Percentiles rank a stretch among this genome's conserved stretches.
phyloP scores from a whole-genome alignment of 2,329 filamentous ascomycete genomes.

The Alternaria conjuncta region DNA sequence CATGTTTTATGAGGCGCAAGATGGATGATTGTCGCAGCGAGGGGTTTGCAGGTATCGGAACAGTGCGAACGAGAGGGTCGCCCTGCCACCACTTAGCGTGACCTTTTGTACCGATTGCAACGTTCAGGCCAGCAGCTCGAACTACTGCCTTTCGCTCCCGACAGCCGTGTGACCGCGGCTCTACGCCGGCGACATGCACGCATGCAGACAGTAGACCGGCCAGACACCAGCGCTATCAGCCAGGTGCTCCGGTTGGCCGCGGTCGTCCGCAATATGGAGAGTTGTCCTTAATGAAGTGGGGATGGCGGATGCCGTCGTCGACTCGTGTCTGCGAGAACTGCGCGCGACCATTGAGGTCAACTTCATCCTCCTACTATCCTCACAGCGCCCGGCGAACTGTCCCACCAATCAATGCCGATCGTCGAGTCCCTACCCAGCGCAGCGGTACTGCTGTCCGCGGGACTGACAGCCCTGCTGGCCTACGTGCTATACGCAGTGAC shows the following conservation, averaged over 20 bases:
- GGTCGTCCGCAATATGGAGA: not conserved
- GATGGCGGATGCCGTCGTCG: not conserved
- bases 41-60: not conserved
- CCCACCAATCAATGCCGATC: not conserved
- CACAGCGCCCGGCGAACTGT: not conserved
- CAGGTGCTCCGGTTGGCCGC: not conserved
- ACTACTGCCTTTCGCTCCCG: not conserved
- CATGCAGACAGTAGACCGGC: not conserved
- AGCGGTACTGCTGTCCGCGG: conserved; percentile 18
- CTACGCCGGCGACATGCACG: not conserved
- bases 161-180: not conserved
- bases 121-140: not conserved
- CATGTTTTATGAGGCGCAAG: conserved; percentile 10
- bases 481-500: conserved; percentile 23
- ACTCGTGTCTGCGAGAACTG: not conserved
- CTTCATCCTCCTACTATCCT: not conserved
- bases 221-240: not conserved
- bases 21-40: not conserved
- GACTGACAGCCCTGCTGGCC: conserved; percentile 14
- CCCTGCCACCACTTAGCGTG: not conserved
- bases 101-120: not conserved
- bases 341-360: not conserved
- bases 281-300: not conserved
- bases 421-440: not conserved
- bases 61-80: not conserved